Percentiles rank a stretch among this genome's conserved stretches.
Conservation (phyloP, 2,329 filamentous ascomycete genomes). For the Epichloe sp. region DNA sequence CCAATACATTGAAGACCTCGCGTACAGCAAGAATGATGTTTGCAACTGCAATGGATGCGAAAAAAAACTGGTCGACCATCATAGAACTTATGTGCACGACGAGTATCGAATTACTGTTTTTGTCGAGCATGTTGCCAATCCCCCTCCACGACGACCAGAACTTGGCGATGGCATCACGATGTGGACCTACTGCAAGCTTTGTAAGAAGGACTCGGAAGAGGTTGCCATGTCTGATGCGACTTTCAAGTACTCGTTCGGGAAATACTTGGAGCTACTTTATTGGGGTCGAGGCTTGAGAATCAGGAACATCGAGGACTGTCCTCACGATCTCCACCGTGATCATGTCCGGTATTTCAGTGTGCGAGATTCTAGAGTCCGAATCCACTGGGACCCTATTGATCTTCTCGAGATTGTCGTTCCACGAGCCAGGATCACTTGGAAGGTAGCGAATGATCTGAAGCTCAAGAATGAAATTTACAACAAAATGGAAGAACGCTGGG, state of each 20-base stretch:
- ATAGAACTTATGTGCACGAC: constrained; percentile 93
- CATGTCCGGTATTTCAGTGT: constrained; percentile 89
- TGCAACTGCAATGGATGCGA: constrained; percentile 81
- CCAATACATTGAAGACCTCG: constrained; percentile 88
- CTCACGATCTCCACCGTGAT: constrained; percentile 84
- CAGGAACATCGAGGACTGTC: constrained; percentile 57
- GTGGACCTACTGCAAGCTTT: constrained; percentile 95
- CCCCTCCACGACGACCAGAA: constrained; percentile 28
- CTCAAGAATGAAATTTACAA: constrained; percentile 87
- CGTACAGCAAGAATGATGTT: constrained; percentile 58
- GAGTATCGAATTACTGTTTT: constrained; percentile 88
- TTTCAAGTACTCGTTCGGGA: constrained; percentile 97
- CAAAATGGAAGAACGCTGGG: constrained; percentile 69
- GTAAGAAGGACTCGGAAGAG: constrained; percentile 78
- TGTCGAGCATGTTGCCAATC: constrained; percentile 48
- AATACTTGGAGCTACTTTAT: constrained; percentile 94
- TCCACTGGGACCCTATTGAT: constrained; percentile 88
- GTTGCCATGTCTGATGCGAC: constrained; percentile 86
- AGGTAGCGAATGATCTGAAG: constrained; percentile 83
- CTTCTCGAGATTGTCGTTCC: constrained; percentile 92
- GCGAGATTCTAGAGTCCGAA: constrained; percentile 69
- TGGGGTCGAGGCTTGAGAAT: constrained; percentile 78
- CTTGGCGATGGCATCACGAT: constrained; percentile 61
- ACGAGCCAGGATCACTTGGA: constrained; percentile 84
- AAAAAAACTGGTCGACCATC: constrained; percentile 83